phyloP scores from a whole-genome alignment of 2,329 filamentous ascomycete species.

The Knoxdaviesia capensis region DNA sequence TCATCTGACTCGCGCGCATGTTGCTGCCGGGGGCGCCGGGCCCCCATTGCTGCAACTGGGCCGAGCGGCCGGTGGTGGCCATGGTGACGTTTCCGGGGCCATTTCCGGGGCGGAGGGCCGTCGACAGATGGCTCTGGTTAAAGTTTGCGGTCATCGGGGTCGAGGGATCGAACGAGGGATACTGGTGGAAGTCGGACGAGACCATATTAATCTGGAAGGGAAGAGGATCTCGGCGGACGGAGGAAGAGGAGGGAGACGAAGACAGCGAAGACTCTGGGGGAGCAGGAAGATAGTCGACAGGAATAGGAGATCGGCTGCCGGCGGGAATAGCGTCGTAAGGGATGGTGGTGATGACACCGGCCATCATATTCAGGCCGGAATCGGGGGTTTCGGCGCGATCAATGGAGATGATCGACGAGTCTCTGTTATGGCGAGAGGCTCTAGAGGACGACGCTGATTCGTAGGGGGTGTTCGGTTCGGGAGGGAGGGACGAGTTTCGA shows the following conservation, averaged over 20 bases:
- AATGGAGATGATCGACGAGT: conserved; percentile 50
- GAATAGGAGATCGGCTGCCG: conserved; percentile 48
- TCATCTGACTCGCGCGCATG: conserved; percentile 30
- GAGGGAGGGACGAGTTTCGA: conserved; percentile 35
- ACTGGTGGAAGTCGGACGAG: conserved; percentile 70
- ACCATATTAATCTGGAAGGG: conserved; percentile 71
- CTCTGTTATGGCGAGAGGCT: conserved; percentile 40
- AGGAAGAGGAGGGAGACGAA: too few species aligned
- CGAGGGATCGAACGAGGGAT: conserved; percentile 49
- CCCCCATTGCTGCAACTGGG: conserved; percentile 65
- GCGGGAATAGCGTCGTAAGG: conserved; percentile 55
- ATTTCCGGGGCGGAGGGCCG: conserved; percentile 36
- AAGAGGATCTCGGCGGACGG: conserved; percentile 47
- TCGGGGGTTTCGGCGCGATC: conserved; percentile 47
- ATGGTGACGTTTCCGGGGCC: conserved; percentile 45
- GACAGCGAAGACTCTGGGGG: conserved; percentile 27
- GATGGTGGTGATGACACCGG: conserved; percentile 72
- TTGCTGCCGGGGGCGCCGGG: conserved; percentile 10
- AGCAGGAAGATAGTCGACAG: conserved; percentile 53
- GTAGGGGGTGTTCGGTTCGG: conserved; percentile 42
- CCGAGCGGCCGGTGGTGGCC: conserved; percentile 49
- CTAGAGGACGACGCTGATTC: conserved; percentile 27
- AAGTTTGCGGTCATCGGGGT: conserved; percentile 18
- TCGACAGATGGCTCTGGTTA: conserved; percentile 33
- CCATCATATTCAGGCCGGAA: conserved; percentile 48